Evolutionary conservation across 1,284 basidiomycete species (phyloP).

Genomic region (Puccinia brachypodii): DNA sequence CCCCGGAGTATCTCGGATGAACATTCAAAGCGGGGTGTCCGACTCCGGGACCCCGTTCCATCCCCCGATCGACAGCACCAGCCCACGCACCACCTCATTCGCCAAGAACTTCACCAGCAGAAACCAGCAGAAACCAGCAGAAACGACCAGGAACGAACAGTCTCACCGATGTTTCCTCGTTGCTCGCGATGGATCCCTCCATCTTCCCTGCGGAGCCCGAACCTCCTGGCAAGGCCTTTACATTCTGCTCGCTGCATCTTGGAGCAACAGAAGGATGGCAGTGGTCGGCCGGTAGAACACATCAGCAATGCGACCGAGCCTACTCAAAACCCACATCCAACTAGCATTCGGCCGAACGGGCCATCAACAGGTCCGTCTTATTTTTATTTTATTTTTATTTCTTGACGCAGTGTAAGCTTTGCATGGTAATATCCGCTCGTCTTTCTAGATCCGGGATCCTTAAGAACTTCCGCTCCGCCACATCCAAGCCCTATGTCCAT

Average conservation of each 20-base stretch:
- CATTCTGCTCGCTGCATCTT: background rate
- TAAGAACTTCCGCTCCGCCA: background rate
- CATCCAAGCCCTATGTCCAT: background rate
- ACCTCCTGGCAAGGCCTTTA: background rate
- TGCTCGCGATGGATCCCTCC: background rate
- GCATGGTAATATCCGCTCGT: background rate
- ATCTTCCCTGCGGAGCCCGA: background rate
- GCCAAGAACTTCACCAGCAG: background rate
- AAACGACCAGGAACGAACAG: too few relatives aligned
- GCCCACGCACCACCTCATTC: too few relatives aligned
- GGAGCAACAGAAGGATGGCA: background rate
- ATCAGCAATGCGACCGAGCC: background rate
- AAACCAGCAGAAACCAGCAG: background rate
- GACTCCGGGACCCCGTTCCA: too few relatives aligned
- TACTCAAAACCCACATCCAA: background rate
- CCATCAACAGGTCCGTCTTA: background rate
- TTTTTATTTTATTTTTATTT: too few relatives aligned
- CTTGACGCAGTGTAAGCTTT: background rate
- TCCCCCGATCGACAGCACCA: too few relatives aligned
- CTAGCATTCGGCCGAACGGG: background rate
- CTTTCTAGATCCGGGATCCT: background rate
- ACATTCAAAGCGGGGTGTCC: too few relatives aligned
- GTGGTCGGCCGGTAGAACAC: background rate
- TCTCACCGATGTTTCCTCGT: background rate
- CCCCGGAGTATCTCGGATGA: too few relatives aligned